Conservation (phyloP, 78 protist species). For the Dictyostelium brefeldianum region DNA sequence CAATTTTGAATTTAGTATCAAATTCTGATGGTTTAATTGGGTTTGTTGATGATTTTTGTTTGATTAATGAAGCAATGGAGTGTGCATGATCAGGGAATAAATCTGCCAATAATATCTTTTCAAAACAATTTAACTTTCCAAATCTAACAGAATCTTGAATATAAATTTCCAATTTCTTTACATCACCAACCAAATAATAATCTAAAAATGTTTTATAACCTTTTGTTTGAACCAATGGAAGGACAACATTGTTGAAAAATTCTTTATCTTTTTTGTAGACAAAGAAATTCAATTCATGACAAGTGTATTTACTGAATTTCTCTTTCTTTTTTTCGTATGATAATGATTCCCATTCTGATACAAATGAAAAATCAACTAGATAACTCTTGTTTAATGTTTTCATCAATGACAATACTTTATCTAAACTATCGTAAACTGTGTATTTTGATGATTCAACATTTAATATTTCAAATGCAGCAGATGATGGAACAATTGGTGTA, state of each 20-base stretch:
- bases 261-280: conserved; percentile 63
- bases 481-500: not conserved
- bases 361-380: conserved; percentile 54
- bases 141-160: conserved; percentile 4
- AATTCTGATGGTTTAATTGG: conserved; percentile 42
- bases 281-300: conserved; percentile 76
- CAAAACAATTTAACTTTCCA: conserved; percentile 14
- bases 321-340: conserved; percentile 68
- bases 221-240: conserved; percentile 55
- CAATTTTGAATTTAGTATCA: conserved; percentile 57
- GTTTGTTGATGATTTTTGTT: not conserved
- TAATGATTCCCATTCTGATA: conserved; percentile 50
- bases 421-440: conserved; percentile 56
- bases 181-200: conserved; percentile 24
- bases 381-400: conserved; percentile 12
- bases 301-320: conserved; percentile 69
- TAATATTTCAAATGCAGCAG: conserved; percentile 13
- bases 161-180: conserved; percentile 1
- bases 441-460: conserved; percentile 46
- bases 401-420: conserved; percentile 29
- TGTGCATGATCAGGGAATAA: conserved; percentile 55
- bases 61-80: not conserved
- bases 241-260: conserved; percentile 62
- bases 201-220: conserved; percentile 73
- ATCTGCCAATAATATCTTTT: conserved; percentile 62